phyloP scores from a whole-genome alignment of 2,329 filamentous ascomycete species.

The Corinectria fuckeliana region DNA sequence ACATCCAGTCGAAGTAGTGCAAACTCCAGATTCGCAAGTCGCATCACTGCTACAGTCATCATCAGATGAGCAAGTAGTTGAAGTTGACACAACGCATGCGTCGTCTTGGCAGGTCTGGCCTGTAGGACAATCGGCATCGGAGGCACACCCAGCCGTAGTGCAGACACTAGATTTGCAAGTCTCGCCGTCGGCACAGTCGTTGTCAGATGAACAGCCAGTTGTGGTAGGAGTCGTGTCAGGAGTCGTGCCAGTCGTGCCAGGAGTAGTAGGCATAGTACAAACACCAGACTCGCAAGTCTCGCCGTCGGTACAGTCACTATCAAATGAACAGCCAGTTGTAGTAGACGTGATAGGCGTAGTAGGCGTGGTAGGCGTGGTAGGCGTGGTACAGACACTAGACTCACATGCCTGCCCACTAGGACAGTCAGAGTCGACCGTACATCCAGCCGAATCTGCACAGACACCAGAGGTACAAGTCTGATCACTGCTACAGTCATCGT shows the following conservation, averaged over 20 bases:
- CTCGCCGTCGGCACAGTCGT: background rate
- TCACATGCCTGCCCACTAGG: background rate
- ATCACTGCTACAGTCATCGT: background rate
- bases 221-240: no score
- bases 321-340: background rate
- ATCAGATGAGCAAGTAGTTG: background rate
- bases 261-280: background rate
- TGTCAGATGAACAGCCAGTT: background rate
- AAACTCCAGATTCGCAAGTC: background rate
- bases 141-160: no score
- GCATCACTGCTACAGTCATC: background rate
- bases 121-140: no score
- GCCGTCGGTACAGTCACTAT: background rate
- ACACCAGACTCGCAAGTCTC: background rate
- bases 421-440: background rate
- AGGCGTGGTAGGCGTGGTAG: background rate
- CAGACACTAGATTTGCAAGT: no score
- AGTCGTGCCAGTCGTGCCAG: background rate
- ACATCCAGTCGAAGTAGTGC: background rate
- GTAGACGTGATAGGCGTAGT: no score
- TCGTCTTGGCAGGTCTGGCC: no score
- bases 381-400: no score
- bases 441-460: background rate
- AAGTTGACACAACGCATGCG: background rate
- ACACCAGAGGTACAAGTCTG: background rate